Percentiles rank a stretch among this genome's conserved stretches.
phyloP scores from a whole-genome alignment of 176 grass and related monocot genomes.

The Urochloa ruziziensis region DNA sequence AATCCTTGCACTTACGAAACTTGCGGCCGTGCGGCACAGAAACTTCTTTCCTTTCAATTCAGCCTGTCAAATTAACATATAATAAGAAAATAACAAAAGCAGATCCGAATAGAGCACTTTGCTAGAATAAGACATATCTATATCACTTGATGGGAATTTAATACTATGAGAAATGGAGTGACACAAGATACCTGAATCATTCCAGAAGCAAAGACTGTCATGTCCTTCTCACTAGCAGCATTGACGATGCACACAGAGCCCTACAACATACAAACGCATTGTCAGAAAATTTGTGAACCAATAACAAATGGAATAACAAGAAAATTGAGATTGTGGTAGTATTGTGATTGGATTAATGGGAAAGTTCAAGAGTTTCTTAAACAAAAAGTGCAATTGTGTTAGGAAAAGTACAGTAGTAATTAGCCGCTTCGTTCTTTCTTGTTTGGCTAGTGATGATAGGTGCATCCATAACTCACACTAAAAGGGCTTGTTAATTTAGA shows the following conservation, averaged over 20 bases:
- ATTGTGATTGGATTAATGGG: neutral
- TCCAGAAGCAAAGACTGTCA: constrained; percentile 88
- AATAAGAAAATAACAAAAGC: constrained; percentile 24
- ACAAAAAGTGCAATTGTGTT: neutral
- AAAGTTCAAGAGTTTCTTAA: neutral
- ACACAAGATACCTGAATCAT: constrained; percentile 77
- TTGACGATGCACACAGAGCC: constrained; percentile 92
- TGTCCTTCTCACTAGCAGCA: constrained; percentile 84
- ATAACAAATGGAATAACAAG: constrained; percentile 28
- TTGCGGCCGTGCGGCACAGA: constrained; percentile 92
- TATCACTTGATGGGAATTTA: neutral
- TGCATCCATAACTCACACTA: constrained; percentile 6
- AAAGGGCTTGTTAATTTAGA: neutral
- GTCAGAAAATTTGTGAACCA: constrained; percentile 21
- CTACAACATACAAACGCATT: constrained; percentile 39
- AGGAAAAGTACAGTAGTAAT: neutral
- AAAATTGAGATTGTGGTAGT: neutral
- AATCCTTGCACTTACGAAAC: constrained; percentile 95
- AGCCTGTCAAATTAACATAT: constrained; percentile 57
- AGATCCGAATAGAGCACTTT: constrained; percentile 19
- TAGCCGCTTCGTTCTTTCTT: constrained; percentile 1
- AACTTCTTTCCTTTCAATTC: constrained; percentile 85
- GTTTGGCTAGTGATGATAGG: constrained; percentile 10
- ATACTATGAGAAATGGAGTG: constrained; percentile 11
- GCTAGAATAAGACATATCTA: constrained; percentile 15